phyloP scores from a whole-genome alignment of 2,329 filamentous ascomycete species.

The Aspergillus sp. region DNA sequence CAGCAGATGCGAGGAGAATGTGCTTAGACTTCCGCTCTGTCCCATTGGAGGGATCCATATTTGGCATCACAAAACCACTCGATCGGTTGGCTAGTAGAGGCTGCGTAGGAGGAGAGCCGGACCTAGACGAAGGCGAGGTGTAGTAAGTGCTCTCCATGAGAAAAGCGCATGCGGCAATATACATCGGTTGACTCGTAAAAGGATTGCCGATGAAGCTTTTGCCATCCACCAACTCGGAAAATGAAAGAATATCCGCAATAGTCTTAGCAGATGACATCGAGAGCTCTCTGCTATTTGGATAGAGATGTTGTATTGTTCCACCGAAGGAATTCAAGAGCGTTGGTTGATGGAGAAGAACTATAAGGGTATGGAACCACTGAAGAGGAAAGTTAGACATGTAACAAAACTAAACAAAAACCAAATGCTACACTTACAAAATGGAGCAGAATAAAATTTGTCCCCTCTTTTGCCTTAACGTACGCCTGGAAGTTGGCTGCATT shows the following conservation, averaged over 20 bases:
- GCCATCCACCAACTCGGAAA: conserved; percentile 78
- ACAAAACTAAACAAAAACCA: not conserved
- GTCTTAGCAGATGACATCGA: conserved; percentile 90
- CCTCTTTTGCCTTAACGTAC: conserved; percentile 74
- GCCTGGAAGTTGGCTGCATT: conserved; percentile 82
- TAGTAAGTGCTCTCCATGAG: conserved; percentile 74
- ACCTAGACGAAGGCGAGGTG: conserved; percentile 61
- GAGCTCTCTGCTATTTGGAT: conserved; percentile 72
- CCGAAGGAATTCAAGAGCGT: conserved; percentile 75
- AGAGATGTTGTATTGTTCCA: conserved; percentile 63
- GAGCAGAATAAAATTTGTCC: conserved; percentile 79
- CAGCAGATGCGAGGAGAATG: conserved; percentile 71
- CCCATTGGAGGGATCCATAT: conserved; percentile 21
- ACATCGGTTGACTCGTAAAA: conserved; percentile 86
- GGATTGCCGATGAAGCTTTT: conserved; percentile 85
- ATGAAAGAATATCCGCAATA: conserved; percentile 81
- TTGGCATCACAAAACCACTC: conserved; percentile 31
- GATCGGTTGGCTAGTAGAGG: conserved; percentile 26
- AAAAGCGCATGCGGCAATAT: conserved; percentile 85
- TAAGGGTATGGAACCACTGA: conserved; percentile 77
- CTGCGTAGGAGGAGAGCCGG: conserved; percentile 46
- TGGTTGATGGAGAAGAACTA: conserved; percentile 79
- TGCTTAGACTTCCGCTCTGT: conserved; percentile 52
- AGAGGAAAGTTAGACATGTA: not conserved
- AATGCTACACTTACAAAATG: conserved; percentile 53